Evolutionary conservation across 495 filamentous ascomycete species (phyloP).

Genomic region (Penicillium lividum): DNA sequence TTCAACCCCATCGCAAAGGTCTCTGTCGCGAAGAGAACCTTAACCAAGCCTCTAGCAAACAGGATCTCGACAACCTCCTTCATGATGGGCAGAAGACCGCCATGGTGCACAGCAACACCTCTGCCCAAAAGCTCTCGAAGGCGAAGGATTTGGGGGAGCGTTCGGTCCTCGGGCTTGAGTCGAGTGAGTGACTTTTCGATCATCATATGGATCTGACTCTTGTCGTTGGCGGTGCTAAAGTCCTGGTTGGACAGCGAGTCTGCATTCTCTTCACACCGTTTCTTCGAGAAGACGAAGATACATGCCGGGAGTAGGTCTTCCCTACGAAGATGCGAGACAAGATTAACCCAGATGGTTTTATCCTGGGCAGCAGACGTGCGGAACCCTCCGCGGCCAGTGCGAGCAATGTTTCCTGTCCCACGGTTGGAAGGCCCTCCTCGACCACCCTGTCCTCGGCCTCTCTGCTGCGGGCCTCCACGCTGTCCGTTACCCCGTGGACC

Average conservation of each 20-base stretch:
- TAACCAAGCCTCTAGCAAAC: conserved; percentile 91
- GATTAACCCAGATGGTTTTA: conserved; percentile 93
- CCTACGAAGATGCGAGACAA: conserved; percentile 88
- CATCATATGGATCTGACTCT: conserved; percentile 95
- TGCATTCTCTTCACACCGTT: conserved; percentile 93
- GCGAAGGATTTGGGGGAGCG: conserved; percentile 85
- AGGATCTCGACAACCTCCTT: conserved; percentile 98
- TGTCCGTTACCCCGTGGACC: conserved; percentile 41
- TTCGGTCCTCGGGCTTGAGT: conserved; percentile 85
- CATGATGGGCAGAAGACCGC: conserved; percentile 91
- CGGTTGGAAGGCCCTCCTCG: conserved; percentile 57
- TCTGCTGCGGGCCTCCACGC: conserved; percentile 49
- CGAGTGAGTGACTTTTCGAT: conserved; percentile 94
- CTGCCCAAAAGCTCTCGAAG: conserved; percentile 82
- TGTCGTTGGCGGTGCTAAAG: conserved; percentile 87
- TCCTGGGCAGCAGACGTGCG: conserved; percentile 88
- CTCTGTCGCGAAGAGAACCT: conserved; percentile 95
- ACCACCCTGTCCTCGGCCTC: conserved; percentile 44
- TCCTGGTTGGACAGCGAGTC: conserved; percentile 93
- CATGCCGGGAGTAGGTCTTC: conserved; percentile 84
- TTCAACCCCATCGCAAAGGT: conserved; percentile 99
- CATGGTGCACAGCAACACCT: conserved; percentile 95
- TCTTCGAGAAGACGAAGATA: conserved; percentile 99
- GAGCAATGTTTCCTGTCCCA: conserved; percentile 82
- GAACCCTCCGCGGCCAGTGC: conserved; percentile 80